phyloP scores from a whole-genome alignment of 83 land plant species.

The Thuja plicata region DNA sequence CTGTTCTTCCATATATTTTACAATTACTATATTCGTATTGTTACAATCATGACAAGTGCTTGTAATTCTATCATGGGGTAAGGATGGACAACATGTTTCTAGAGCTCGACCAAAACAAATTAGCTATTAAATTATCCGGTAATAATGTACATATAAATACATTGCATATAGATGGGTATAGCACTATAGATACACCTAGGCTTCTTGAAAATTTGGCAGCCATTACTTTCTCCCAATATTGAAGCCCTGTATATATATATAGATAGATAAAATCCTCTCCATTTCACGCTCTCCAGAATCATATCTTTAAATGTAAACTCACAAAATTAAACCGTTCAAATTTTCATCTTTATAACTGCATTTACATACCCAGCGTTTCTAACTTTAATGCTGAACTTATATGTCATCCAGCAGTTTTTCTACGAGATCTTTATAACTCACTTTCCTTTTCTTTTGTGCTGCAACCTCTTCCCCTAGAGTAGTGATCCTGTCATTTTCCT shows the following conservation, averaged over 20 bases:
- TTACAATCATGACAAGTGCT: not conserved
- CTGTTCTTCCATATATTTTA: not conserved
- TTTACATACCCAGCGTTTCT: not conserved
- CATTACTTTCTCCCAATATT: not conserved
- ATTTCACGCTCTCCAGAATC: not conserved
- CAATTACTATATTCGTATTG: not conserved
- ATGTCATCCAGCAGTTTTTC: slow-evolving; percentile 1
- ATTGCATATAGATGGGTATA: not conserved
- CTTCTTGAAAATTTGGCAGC: not conserved
- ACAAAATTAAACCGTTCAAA: not conserved
- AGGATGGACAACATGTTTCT: not conserved
- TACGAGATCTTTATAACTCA: slow-evolving; percentile 13
- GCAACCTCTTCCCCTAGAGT: not conserved
- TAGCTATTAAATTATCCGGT: not conserved
- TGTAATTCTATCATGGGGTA: not conserved
- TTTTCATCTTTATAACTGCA: not conserved
- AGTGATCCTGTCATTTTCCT: not conserved
- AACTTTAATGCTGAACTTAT: not conserved
- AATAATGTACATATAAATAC: not conserved
- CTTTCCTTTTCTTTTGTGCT: slow-evolving; percentile 13
- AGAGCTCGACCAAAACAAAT: not conserved
- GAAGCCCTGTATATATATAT: not conserved
- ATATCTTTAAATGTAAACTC: not conserved
- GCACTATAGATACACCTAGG: not conserved
- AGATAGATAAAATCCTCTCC: not conserved